Conservation (phyloP, 129 eudicot species). For the Ambrosia artemisiifolia region DNA sequence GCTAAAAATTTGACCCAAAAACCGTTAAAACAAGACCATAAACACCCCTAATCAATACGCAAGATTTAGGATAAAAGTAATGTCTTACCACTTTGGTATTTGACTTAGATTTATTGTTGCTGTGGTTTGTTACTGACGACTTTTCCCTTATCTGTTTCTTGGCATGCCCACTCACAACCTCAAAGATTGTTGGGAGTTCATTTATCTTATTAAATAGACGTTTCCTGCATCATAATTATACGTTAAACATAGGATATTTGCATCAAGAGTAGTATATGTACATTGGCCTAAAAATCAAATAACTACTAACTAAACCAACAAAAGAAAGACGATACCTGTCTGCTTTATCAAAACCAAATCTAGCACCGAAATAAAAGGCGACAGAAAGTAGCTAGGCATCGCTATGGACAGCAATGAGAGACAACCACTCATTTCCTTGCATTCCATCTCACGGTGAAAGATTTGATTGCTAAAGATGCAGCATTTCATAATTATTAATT, state of each 20-base stretch:
- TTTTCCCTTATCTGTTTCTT: slow-evolving; percentile 57
- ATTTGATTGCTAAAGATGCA: slow-evolving; percentile 57
- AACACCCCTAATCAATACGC: neutral
- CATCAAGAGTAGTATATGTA: neutral
- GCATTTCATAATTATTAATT: too few species aligned
- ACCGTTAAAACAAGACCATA: too few species aligned
- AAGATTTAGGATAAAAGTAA: neutral
- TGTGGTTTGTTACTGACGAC: slow-evolving; percentile 46
- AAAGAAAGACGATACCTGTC: slow-evolving; percentile 49
- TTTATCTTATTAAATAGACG: slow-evolving; percentile 71
- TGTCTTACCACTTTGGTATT: slow-evolving; percentile 60
- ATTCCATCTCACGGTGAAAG: slow-evolving; percentile 84
- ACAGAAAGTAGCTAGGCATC: slow-evolving; percentile 85
- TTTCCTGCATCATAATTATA: slow-evolving; percentile 46
- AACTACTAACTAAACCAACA: neutral
- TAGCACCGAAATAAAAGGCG: slow-evolving; percentile 78
- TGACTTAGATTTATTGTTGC: slow-evolving; percentile 63
- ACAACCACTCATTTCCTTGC: slow-evolving; percentile 84
- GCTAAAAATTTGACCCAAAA: too few species aligned
- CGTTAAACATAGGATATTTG: neutral
- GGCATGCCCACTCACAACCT: slow-evolving; percentile 57
- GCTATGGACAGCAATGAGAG: slow-evolving; percentile 90
- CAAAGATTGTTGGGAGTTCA: slow-evolving; percentile 74
- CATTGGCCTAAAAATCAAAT: neutral
- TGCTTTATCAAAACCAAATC: slow-evolving; percentile 80